Base-by-base conservation (phyloP, 257 asterid genomes). In the Mitragyna speciosa region DNA sequence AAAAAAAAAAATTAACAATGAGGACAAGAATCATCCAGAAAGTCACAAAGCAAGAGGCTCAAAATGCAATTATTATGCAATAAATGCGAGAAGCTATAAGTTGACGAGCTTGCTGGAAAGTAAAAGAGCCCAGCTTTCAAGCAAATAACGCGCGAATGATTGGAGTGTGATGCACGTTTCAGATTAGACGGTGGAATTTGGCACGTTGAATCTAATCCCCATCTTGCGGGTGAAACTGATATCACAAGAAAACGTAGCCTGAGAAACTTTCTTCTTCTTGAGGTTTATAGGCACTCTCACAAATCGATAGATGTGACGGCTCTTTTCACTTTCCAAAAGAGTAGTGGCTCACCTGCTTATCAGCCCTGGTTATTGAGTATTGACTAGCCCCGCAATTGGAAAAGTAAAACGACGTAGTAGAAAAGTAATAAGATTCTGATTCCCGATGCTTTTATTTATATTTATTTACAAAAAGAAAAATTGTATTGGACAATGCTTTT, bases 251-350 rank as follows among this genome's bases (percentile, higher is more conserved):
- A 51, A 10, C 36, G 16, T n/a, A 14, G 31, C 12, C 20, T 3
- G 47, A 72, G 75, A 80, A 64, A 2, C 68, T 66, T 12, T 2
- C 12, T 66, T 15, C 15, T 48, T 26, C 15, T 9, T 45, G 31
- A 75, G 65, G 81, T 72, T 84, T 80, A 84, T 84, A 84, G 31
- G 84, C 28, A 49, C 58, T 20, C n/a, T 43, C 39, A 49, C 84
- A 31, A 75, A 39, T 84, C 80, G 39, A 26, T 75, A 72, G 69
- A 76, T 28, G 87, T 14, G 56, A 12, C 77, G 0, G 43, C 24
- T 47, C 87, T 58, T 84, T 77, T 84, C 84, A 80, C 77, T 36
- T 59, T 75, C 17, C 2, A 33, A 28, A 47, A 0, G 12, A 7
- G 31, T n/a, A 17, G 39, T 71, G 59, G 39, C 15, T 45, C 30